Percentiles rank a stretch among this genome's conserved stretches.
Evolutionary conservation across 2,329 filamentous ascomycete species (phyloP).

Genomic region (Aquanectria penicillioides): DNA sequence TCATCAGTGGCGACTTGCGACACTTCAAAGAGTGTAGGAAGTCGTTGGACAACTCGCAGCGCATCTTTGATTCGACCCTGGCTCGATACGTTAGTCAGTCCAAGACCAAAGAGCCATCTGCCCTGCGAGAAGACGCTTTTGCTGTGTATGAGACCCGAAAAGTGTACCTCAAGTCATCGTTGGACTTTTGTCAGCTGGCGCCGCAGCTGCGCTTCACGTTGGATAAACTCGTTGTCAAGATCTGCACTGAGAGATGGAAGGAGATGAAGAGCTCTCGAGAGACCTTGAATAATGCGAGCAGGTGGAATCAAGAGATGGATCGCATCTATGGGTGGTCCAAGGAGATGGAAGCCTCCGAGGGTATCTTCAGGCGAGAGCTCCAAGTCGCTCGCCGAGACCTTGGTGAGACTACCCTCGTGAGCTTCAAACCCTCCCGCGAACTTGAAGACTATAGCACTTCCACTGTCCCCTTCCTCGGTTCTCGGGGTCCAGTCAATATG

Average conservation of each 20-base stretch:
- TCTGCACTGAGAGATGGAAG: constrained; percentile 88
- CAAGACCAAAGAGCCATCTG: constrained; percentile 93
- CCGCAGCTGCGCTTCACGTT: constrained; percentile 86
- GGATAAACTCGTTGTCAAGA: constrained; percentile 85
- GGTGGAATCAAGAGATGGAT: constrained; percentile 85
- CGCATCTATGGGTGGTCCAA: constrained; percentile 91
- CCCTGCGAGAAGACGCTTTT: constrained; percentile 93
- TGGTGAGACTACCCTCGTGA: constrained; percentile 77
- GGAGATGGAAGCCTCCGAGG: constrained; percentile 92
- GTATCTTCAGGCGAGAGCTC: constrained; percentile 83
- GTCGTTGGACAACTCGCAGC: constrained; percentile 81
- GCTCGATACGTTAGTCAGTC: constrained; percentile 85
- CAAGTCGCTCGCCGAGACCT: constrained; percentile 82
- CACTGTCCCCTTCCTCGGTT: constrained; percentile 87
- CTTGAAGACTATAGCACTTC: constrained; percentile 92
- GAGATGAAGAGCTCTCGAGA: constrained; percentile 82
- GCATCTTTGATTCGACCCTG: constrained; percentile 83
- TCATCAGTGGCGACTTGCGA: constrained; percentile 81
- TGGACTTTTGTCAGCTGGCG: constrained; percentile 91
- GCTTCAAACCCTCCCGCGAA: constrained; percentile 85
- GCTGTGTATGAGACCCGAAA: constrained; percentile 93
- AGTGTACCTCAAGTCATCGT: constrained; percentile 87
- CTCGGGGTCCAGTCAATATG: constrained; percentile 71
- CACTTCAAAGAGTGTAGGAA: constrained; percentile 87
- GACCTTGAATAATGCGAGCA: constrained; percentile 69